Percentiles rank a stretch among this genome's conserved stretches.
phyloP scores from a whole-genome alignment of 495 filamentous ascomycete genomes.

The Lophium mytilinum region DNA sequence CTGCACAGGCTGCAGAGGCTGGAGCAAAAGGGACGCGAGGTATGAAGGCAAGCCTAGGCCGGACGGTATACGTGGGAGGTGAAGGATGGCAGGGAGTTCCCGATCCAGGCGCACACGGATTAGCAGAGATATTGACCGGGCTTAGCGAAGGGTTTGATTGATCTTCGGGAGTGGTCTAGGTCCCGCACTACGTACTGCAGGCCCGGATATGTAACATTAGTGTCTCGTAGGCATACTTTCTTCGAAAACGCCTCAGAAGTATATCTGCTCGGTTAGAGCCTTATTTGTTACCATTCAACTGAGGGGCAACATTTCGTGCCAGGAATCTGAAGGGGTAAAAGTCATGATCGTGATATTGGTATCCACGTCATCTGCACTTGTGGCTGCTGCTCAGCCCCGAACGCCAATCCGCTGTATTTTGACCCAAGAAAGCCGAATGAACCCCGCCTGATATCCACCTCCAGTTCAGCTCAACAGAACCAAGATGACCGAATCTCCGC shows the following conservation, averaged over 20 bases:
- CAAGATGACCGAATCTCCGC: slow-evolving; percentile 89
- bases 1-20: slow-evolving; percentile 64
- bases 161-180: neutral
- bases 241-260: too few species aligned
- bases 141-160: slow-evolving; percentile 50
- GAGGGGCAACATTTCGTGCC: too few species aligned
- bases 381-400: neutral
- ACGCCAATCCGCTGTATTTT: neutral
- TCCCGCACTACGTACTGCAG: too few species aligned
- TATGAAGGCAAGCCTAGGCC: slow-evolving; percentile 82
- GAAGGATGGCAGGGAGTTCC: slow-evolving; percentile 71
- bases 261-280: too few species aligned
- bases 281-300: too few species aligned
- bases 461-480: slow-evolving; percentile 69
- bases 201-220: too few species aligned
- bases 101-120: slow-evolving; percentile 84
- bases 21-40: slow-evolving; percentile 79
- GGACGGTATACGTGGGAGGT: slow-evolving; percentile 89
- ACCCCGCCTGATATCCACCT: neutral
- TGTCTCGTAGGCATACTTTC: too few species aligned
- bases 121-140: slow-evolving; percentile 72
- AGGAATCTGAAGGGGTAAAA: neutral
- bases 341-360: neutral
- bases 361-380: neutral
- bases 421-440: neutral